Conservation (phyloP, 2,329 filamentous ascomycete genomes). For the Sclerotinia minor region DNA sequence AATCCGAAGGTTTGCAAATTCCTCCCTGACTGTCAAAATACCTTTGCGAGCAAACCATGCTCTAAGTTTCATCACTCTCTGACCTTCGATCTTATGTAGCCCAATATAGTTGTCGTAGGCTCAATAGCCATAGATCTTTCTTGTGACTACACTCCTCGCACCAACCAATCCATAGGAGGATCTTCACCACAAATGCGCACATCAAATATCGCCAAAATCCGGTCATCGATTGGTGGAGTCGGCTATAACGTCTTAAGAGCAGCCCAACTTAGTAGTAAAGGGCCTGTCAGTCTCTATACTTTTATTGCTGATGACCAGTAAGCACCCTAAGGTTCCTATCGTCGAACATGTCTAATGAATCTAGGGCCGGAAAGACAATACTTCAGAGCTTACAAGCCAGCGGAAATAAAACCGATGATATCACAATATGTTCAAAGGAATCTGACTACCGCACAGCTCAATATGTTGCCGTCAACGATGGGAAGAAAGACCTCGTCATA, state of each 20-base stretch:
- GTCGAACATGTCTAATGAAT: neutral
- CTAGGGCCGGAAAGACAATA: constrained; percentile 70
- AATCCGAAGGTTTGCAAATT: constrained; percentile 10
- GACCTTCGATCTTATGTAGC: constrained; percentile 2
- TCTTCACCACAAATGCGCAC: constrained; percentile 56
- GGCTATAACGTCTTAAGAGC: constrained; percentile 90
- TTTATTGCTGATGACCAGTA: constrained; percentile 76
- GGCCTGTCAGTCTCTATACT: constrained; percentile 71
- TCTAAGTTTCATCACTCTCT: neutral
- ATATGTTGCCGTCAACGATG: constrained; percentile 87
- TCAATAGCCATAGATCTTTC: constrained; percentile 84
- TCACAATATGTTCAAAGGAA: constrained; percentile 43
- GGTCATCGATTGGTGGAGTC: constrained; percentile 84
- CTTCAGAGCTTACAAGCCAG: constrained; percentile 63
- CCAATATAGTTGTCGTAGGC: constrained; percentile 80
- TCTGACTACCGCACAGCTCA: constrained; percentile 69
- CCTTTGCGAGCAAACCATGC: neutral
- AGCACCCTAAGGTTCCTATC: constrained; percentile 35
- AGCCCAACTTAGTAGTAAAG: constrained; percentile 65
- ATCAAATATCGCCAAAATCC: constrained; percentile 81
- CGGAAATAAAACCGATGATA: constrained; percentile 63
- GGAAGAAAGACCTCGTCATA: constrained; percentile 77
- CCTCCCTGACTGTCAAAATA: neutral
- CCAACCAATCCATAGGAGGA: constrained; percentile 43
- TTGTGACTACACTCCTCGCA: constrained; percentile 65